Evolutionary conservation across 1,284 basidiomycete genomes (phyloP), one percentile per base, ranked within the genome.

Genomic region (Cutaneotrichosporon sp.): DNA sequence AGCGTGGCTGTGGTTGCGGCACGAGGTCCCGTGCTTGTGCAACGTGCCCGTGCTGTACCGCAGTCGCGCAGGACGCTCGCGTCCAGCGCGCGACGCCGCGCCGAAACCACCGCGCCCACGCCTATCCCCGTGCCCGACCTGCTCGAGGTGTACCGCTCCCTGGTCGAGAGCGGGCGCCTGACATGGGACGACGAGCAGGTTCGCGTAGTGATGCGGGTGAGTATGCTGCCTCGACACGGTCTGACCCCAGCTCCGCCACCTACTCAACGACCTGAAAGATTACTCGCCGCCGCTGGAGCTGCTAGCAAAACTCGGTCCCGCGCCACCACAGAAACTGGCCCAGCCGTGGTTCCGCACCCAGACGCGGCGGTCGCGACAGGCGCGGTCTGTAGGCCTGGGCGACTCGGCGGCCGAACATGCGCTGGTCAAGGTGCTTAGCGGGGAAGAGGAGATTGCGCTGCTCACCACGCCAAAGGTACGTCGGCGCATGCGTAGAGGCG

Each of bases 111-210:
- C 10, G 26, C 26, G 7, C 26, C 26, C 26, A 10, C 5, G 5
- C 7, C 7, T 5, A 30, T 7, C 7, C 26, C 26, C 5, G 26
- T 30, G 7, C 22, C 38, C n/a, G 80, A 81, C 61, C 69, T 81
- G n/a, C 67, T 82, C 17, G 77, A 79, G 44, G 69, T 73, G 36
- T 81, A 82, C 63, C 73, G 78, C 8, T 70, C 67, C 1, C 63
- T 80, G 36, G 80, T 81, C 0, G 74, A 78, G 0, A 64, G 74
- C 0, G 83, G 84, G 0, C 73, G 77, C 52, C 77, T 86, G 49
- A 69, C 78, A 55, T 80, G 81, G 68, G 82, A 86, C 60, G 80
- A 82, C 52, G 81, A 84, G 53, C 85, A 87, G 65, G 77, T 86
- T 17, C 73, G 84, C 17, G 80, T 80, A 4, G 74, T 86, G n/a